Percentiles rank a stretch among this genome's conserved stretches.
Evolutionary conservation across 768 basidiomycete genomes (phyloP).

Genomic region (Galerina sulciceps): DNA sequence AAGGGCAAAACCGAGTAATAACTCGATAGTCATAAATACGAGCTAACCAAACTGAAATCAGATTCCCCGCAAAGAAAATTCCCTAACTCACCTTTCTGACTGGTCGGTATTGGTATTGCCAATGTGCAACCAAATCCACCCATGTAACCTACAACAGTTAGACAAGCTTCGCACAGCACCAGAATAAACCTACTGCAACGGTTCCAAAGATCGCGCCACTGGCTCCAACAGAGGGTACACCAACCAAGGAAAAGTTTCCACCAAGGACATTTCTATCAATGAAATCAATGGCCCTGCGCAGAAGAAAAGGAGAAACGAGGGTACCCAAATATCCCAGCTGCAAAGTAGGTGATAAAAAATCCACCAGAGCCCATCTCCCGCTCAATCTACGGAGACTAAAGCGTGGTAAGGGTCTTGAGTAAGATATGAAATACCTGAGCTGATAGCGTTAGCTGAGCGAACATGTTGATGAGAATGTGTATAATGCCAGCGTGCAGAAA

Average conservation of each 20-base stretch:
- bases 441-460: conserved; percentile 81
- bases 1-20: conserved; percentile 84
- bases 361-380: conserved; percentile 88
- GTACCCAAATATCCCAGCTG: conserved; percentile 92
- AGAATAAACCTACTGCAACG: conserved; percentile 58
- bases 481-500: conserved; percentile 96
- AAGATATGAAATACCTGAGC: conserved; percentile 53
- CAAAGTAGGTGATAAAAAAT: conserved; percentile 85
- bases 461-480: conserved; percentile 90
- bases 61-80: neutral
- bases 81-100: conserved; percentile 62
- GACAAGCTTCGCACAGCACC: neutral
- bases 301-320: conserved; percentile 4
- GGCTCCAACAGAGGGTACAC: conserved; percentile 88
- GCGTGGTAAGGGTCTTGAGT: neutral
- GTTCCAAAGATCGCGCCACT: conserved; percentile 93
- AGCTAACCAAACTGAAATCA: conserved; percentile 49
- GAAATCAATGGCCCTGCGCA: neutral
- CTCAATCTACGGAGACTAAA: conserved; percentile 63
- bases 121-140: conserved; percentile 92
- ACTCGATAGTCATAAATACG: conserved; percentile 82
- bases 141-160: conserved; percentile 59
- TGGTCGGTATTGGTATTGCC: conserved; percentile 87
- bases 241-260: conserved; percentile 91
- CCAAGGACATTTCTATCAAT: conserved; percentile 77